phyloP scores from a whole-genome alignment of 1,284 basidiomycete genomes.

The Microbotryum violaceum region DNA sequence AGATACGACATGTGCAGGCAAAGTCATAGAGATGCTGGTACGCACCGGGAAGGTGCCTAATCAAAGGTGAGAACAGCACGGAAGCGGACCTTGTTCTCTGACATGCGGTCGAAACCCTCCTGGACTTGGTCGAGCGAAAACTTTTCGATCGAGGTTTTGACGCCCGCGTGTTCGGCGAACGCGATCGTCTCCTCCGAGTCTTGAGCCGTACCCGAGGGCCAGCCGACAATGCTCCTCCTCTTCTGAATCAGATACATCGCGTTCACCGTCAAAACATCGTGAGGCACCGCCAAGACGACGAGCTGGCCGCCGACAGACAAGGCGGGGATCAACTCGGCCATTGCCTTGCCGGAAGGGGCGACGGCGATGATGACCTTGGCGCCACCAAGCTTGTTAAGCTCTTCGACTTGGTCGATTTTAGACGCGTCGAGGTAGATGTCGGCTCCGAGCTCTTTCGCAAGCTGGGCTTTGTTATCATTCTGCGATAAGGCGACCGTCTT shows the following conservation, averaged over 20 bases:
- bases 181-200: conserved; percentile 40
- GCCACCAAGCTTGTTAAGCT: conserved; percentile 42
- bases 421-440: conserved; percentile 39
- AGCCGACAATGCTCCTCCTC: conserved; percentile 40
- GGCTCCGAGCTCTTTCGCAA: conserved; percentile 43
- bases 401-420: conserved; percentile 37
- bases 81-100: conserved; percentile 40
- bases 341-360: conserved; percentile 39
- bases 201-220: conserved; percentile 38
- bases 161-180: conserved; percentile 37
- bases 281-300: conserved; percentile 33
- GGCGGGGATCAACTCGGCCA: conserved; percentile 38
- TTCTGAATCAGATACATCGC: conserved; percentile 39
- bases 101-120: conserved; percentile 41
- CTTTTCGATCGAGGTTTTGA: conserved; percentile 41
- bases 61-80: conserved; percentile 33
- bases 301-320: conserved; percentile 41
- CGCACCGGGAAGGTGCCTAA: neutral
- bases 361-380: conserved; percentile 20
- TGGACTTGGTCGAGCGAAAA: conserved; percentile 41
- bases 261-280: neutral
- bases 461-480: conserved; percentile 37
- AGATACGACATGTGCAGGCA: no score
- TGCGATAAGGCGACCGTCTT: conserved; percentile 40
- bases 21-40: no score